phyloP scores from a whole-genome alignment of 179 eudicot species.

The Carnegiea gigantea region DNA sequence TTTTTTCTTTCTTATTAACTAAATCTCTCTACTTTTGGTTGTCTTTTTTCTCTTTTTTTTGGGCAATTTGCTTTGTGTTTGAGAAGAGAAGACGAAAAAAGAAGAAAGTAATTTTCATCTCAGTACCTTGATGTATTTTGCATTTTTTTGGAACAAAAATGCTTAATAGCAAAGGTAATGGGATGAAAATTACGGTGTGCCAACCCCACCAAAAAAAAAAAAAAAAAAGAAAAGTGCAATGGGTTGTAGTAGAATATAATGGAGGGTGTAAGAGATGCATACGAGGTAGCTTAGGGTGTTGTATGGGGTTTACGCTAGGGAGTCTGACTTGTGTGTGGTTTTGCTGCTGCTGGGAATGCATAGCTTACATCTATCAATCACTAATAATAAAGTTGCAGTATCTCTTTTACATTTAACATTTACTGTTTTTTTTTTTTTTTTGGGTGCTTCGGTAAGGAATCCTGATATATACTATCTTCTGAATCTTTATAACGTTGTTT shows the following conservation, averaged over 20 bases:
- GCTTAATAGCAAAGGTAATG: conserved; percentile 2
- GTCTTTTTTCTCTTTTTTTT: neutral
- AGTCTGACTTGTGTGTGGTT: neutral
- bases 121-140: neutral
- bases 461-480: too few species aligned
- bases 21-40: neutral
- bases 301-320: conserved; percentile 2
- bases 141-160: neutral
- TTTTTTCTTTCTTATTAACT: neutral
- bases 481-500: neutral
- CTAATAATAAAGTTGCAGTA: neutral
- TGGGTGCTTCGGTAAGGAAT: neutral
- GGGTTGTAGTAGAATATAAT: conserved; percentile 14
- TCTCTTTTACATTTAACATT: neutral
- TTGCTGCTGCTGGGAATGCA: conserved; percentile 47
- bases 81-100: neutral
- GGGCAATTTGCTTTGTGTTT: neutral
- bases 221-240: conserved; percentile 14
- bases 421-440: neutral
- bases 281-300: conserved; percentile 39
- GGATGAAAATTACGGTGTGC: conserved; percentile 1
- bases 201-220: neutral
- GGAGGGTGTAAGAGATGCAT: conserved; percentile 74
- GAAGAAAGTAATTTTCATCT: neutral
- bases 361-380: conserved; percentile 42